Conservation (phyloP, 345 rosid species). For the Eucalyptus melliodora region DNA sequence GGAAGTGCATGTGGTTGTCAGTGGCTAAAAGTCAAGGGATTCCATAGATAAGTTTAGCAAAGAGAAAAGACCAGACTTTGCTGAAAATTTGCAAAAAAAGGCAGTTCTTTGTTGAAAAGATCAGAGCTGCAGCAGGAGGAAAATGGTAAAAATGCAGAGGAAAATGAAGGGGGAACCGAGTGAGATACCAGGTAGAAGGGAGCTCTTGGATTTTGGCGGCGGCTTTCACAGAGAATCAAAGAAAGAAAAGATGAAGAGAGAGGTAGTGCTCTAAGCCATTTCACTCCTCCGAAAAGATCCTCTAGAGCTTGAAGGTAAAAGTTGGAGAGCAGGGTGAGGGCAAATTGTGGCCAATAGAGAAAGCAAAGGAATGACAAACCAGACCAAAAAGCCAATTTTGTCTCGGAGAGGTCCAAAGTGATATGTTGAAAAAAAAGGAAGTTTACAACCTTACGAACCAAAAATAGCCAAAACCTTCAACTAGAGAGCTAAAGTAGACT, state of each 20-base stretch:
- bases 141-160: background rate
- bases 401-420: too few relatives aligned
- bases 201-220: background rate
- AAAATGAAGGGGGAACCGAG: background rate
- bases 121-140: background rate
- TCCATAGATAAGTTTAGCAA: background rate
- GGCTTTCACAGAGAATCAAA: background rate
- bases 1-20: rapidly evolving
- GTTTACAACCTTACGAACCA: background rate
- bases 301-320: background rate
- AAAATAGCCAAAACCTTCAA: background rate
- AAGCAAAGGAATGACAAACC: background rate
- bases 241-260: background rate
- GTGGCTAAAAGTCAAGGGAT: background rate
- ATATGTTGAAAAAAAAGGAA: too few relatives aligned
- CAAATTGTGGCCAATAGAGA: background rate
- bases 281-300: background rate
- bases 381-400: too few relatives aligned
- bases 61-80: background rate
- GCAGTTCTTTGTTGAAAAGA: background rate
- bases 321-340: background rate
- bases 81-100: background rate
- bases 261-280: background rate
- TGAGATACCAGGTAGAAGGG: background rate
- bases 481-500: too few relatives aligned